Evolutionary conservation across 2,329 filamentous ascomycete species (phyloP).

Genomic region (Parastagonospora avenae): DNA sequence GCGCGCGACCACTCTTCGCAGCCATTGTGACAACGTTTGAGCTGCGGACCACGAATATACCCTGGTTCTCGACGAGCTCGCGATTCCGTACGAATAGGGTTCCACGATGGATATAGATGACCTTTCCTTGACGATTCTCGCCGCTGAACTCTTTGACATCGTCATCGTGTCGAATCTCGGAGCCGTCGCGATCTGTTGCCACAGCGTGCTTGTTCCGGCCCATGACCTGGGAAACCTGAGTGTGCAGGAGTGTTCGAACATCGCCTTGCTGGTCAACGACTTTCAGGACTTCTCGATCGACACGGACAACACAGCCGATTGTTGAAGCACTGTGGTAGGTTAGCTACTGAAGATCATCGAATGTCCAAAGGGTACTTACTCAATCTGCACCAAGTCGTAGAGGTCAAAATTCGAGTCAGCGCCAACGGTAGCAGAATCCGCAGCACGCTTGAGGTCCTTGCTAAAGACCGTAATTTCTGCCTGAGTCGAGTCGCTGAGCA

Average conservation of each 20-base stretch:
- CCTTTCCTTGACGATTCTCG: slow-evolving; percentile 83
- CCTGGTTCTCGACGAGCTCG: slow-evolving; percentile 80
- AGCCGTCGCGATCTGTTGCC: slow-evolving; percentile 89
- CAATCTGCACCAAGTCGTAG: slow-evolving; percentile 91
- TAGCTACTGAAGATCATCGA: slow-evolving; percentile 7
- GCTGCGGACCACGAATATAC: slow-evolving; percentile 86
- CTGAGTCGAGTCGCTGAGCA: slow-evolving; percentile 91
- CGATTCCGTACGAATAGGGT: slow-evolving; percentile 89
- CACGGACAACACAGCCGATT: slow-evolving; percentile 91
- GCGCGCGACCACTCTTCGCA: slow-evolving; percentile 87
- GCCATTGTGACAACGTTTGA: slow-evolving; percentile 87
- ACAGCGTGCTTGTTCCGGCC: slow-evolving; percentile 82
- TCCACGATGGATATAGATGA: slow-evolving; percentile 92
- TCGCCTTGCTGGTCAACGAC: slow-evolving; percentile 91
- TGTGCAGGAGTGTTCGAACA: slow-evolving; percentile 80
- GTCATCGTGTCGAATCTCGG: slow-evolving; percentile 89
- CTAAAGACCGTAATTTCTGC: slow-evolving; percentile 97
- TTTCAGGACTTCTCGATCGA: slow-evolving; percentile 88
- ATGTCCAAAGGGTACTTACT: slow-evolving; percentile 56
- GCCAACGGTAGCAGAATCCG: slow-evolving; percentile 85
- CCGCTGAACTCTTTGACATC: slow-evolving; percentile 89
- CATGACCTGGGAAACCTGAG: slow-evolving; percentile 88
- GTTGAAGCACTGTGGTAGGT: slow-evolving; percentile 68
- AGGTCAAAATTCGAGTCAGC: slow-evolving; percentile 88
- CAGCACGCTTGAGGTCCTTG: slow-evolving; percentile 91